Base-by-base conservation (phyloP, 306 rosid genomes). In the Pyrus bretschneideri region DNA sequence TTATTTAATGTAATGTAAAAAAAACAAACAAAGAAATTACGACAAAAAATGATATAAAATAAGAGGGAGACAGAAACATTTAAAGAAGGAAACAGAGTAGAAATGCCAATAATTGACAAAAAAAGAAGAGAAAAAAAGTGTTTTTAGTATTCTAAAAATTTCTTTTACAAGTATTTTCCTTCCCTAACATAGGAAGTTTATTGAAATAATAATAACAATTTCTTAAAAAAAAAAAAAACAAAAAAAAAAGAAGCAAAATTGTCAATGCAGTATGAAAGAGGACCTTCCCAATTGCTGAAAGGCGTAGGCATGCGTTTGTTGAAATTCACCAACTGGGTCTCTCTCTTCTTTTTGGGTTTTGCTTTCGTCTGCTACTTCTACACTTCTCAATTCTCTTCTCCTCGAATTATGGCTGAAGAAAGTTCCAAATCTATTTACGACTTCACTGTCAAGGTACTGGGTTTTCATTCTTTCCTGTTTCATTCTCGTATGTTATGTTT, bases 391-490 rank as follows among this genome's bases (percentile, higher is more conserved):
- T 71, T 79, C 29, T 73, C 83, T 75, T 58, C 82, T 66, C 69
- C 82, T 2, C 23, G 25, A 21, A 69, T 25, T n/a, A 91, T 87
- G 93, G 90, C 93, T 14, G 73, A 81, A 73, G 70, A 83, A n/a
- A 17, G 88, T 54, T 70, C 97, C 89, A 87, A 83, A 61, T 89
- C 97, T 71, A 72, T 91, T 2, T 89, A 87, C 74, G 97, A 91
- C 64, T 88, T 91, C 88, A 82, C 97, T 46, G 97, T 93, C 86
- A 89, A 89, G 96, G 97, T 86, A 72, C 17, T 35, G 33, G 14
- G 45, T 30, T 12, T 11, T 33, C 21, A 80, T 60, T 27, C 2
- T 25, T 62, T 19, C 45, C 12, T 61, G n/a, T 31, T 72, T 10
- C n/a, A 75, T 1, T 68, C 29, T 29, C 13, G 1, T 29, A 51